Base-by-base conservation (phyloP, 208 protist genomes). In the Crithidia mellificae region DNA sequence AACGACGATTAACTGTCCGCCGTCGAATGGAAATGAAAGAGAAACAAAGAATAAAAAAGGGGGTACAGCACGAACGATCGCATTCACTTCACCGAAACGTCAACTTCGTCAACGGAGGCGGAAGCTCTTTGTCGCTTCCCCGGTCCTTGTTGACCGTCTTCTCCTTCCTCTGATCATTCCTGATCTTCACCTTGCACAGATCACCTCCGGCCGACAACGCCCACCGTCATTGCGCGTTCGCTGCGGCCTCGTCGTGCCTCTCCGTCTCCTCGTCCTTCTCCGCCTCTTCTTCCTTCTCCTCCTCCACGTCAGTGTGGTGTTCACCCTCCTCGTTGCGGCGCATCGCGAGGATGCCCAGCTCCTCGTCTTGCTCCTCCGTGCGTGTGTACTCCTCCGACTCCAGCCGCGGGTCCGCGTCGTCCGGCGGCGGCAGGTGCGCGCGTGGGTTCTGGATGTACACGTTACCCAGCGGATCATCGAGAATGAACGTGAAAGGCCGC, bases 391-490 rank as follows among this genome's bases (percentile, higher is more conserved):
- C 78, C 56, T 88, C 86, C 19, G 83, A 57, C 43, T 63, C 72
- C 29, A 98, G 70, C 43, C 83, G 65, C 34, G 95, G 92, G 73
- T 98, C 96, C n/a, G 63, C 59, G 57, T 93, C 78, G 29, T 95
- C 93, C 15, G 88, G 88, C 24, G 85, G 87, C 29, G 88, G 81
- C 11, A 96, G 68, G 63, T 96, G 91, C 2, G 87, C 81, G n/a
- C 89, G 81, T 8, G 94, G 87, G 78, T 97, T 96, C 68, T 98
- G 93, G 46, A 98, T 90, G 78, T 97, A 98, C 49, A 91, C 81
- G 66, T 97, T 97, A 11, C 84, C 78, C 1, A 98, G 70, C 0
- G 95, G 94, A 72, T 98, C 96, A 62, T 98, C 95, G 49, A 98
- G 74, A 49, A 96, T 91, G 32, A 98, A 89, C 7, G 96, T 98